Evolutionary conservation across 345 rosid species (phyloP), one percentile per base, ranked within the genome.

Genomic region (Acer yangbiense): DNA sequence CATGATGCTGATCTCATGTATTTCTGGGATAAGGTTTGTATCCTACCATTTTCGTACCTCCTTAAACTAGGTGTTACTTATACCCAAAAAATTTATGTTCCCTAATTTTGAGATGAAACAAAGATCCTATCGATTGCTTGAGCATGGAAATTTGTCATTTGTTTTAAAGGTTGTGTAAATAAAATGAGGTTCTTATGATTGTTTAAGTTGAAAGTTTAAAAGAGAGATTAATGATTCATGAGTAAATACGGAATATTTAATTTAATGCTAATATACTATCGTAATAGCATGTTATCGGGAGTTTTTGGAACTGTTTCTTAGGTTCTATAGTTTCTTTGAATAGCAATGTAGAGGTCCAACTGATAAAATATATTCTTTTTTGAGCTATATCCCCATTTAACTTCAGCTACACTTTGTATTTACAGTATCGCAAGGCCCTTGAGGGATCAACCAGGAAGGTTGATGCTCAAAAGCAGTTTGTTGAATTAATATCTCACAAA

Each of bases 1-100:
- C 97, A 98, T 29, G 99, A 96, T 83, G 98, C 98, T 17, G 99
- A 96, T 89, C 92, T 96, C 69, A 88, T 94, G 67, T 97, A 94
- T 84, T 92, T 94, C 85, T 96, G 97, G 98, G 89, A 87, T 68
- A 96, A 96, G 97, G 99, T 96, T 75, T 72, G 79, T 81, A 46
- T 70, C 44, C 75, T 43, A 50, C 23, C 58, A 25, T 71, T 39
- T 55, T 23, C 20, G 6, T 61, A 32, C 25, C 71, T 17, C 57
- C 7, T 73, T 27, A 13, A 71, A 12, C 17, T 57, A 64, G 66
- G 11, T 27, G 14, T 52, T 39, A 39, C 32, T 57, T 35, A 62
- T 25, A 43, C 23, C n/a, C 21, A 21, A 9, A 17, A 52, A 13
- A 2, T 20, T 60, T 7, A n/a, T 11, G 13, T 41, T 39, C 21